Evolutionary conservation across 345 rosid species (phyloP), one percentile per base, ranked within the genome.

Genomic region (Camelina sativa): DNA sequence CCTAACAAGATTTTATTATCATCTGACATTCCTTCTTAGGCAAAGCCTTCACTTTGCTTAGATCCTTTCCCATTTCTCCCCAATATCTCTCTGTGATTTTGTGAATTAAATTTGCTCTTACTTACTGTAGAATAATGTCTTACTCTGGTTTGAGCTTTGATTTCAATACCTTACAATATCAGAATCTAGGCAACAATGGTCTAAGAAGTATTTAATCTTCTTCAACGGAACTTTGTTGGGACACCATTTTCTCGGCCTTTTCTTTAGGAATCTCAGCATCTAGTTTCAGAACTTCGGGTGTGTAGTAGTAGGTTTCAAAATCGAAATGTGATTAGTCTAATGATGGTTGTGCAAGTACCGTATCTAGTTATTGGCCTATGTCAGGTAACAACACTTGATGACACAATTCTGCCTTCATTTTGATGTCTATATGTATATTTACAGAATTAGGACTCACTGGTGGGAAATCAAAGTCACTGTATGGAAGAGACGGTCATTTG

Each of bases 401-500:
- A 35, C 74, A 62, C 66, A n/a, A 48, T 61, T 23, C 37, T 74
- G 19, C 68, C 58, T 81, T 65, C 40, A 12, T 67, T 76, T 67
- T 78, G 44, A 51, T 80, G 38, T 68, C 25, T 76, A 44, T 77
- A 71, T 77, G 52, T 75, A 78, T 61, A 55, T 32, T 46, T 80
- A 73, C 97, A 92, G 99, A 91, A 80, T 88, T 96, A 47, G 94
- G 96, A 76, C 83, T 86, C 78, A 63, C 67, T 50, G 86, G 87
- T 80, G 94, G 96, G 82, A 96, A 88, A 86, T 86, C 98, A 61
- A 92, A 87, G 80, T 84, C 97, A 61, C 73, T 96, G 61, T 96
- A 92, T 76, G 96, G 87, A 58, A 91, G 93, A 85, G 99, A 92
- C 2, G 99, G 99, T 76, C 99, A 91, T 84, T 80, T 84, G 62